Evolutionary conservation across 176 grass and related monocot genomes (phyloP), one percentile per base, ranked within the genome.

Genomic region (Neostapfia colusana): DNA sequence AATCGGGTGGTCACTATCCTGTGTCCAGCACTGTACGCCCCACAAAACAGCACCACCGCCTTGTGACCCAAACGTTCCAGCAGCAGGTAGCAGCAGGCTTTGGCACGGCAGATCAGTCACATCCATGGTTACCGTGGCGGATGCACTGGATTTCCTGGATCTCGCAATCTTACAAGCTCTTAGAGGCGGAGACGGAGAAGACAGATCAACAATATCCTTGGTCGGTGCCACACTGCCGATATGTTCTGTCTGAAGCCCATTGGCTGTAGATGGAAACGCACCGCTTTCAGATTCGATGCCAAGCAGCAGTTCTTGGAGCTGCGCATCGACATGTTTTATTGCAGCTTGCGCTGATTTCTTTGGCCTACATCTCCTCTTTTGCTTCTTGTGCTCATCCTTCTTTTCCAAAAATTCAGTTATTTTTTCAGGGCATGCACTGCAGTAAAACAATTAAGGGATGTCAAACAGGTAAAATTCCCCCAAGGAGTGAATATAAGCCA

Each of bases 391-490:
- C 54, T 87, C 93, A 68, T 61, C 91, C 82, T 93, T 97, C 64
- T 86, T 88, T 72, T 87, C 87, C 71, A 88, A 77, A 85, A 90
- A 93, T 61, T 92, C 91, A 18, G 82, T 65, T 64, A 93, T 88
- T 72, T 92, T 97, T 76, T 97, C 95, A 27, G 91, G 91, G 54
- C 95, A 97, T 26, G 89, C 91, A 70, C 95, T 97, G 95, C 63
- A 85, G n/a, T 65, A 64, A 67, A 63, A 83, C 34, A 74, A 28
- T 21, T 31, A 73, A 38, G 44, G 7, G 1, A 68, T 55, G 49
- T 74, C 46, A 80, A 37, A 57, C 37, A 51, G 56, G 41, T 45
- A 16, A 54, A 54, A 9, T 31, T 40, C 37, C 1, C 0, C 17
- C 0, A 10, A 49, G 8, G 8, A 24, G 5, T 61, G 13, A 25